Evolutionary conservation across 768 basidiomycete species (phyloP).

Genomic region (Termitomyces sp.): DNA sequence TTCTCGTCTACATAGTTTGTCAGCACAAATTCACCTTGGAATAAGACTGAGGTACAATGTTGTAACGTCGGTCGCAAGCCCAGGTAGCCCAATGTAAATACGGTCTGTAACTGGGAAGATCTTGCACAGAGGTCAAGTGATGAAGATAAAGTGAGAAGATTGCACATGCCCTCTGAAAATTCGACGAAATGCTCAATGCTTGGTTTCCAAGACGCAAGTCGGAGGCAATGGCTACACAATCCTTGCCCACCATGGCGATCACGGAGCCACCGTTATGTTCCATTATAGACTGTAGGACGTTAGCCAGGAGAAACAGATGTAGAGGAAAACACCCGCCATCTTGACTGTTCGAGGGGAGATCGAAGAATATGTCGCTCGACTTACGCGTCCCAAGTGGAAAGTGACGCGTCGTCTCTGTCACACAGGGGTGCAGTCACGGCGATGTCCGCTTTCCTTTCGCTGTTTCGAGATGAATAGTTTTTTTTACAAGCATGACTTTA

Average conservation of each 20-base stretch:
- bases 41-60: slow-evolving; percentile 56
- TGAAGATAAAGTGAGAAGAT: background rate
- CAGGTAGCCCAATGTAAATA: slow-evolving; percentile 87
- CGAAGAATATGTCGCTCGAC: slow-evolving; percentile 3
- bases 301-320: background rate
- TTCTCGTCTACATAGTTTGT: slow-evolving; percentile 59
- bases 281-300: slow-evolving; percentile 72
- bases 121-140: slow-evolving; percentile 34
- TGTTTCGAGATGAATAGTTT: background rate
- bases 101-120: slow-evolving; percentile 93
- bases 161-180: slow-evolving; percentile 84
- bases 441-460: background rate
- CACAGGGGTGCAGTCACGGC: slow-evolving; percentile 18
- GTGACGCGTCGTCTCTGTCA: slow-evolving; percentile 41
- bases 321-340: slow-evolving; percentile 31
- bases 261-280: slow-evolving; percentile 96
- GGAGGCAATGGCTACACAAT: slow-evolving; percentile 97
- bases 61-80: slow-evolving; percentile 88
- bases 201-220: slow-evolving; percentile 90
- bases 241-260: slow-evolving; percentile 98
- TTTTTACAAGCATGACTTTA: slow-evolving; percentile 1
- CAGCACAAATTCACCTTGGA: slow-evolving; percentile 7
- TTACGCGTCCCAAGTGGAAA: slow-evolving; percentile 28
- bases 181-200: slow-evolving; percentile 77
- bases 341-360: slow-evolving; percentile 16